A percentile compares a stretch with the other conserved stretches of the same genome.
phyloP scores from a whole-genome alignment of 345 rosid genomes.

The Lumnitzera littorea region DNA sequence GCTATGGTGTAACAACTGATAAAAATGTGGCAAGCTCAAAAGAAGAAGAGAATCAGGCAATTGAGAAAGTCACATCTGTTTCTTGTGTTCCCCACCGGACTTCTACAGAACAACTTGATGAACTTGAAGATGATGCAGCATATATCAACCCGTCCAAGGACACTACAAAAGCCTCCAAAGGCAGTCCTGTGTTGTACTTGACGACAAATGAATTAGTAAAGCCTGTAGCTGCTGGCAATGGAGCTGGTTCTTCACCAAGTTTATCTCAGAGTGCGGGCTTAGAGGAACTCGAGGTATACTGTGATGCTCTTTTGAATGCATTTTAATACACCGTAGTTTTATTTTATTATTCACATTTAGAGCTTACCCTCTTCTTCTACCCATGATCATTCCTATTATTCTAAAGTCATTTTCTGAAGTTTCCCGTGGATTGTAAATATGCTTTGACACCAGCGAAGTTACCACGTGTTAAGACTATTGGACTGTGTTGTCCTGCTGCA shows the following conservation, averaged over 20 bases:
- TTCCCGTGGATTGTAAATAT: too few species aligned
- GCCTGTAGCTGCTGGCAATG: constrained; percentile 18
- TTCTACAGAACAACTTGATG: constrained; percentile 53
- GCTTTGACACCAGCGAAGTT: too few species aligned
- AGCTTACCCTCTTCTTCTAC: neutral
- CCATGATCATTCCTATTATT: neutral
- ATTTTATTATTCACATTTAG: too few species aligned
- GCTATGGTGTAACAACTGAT: constrained; percentile 8
- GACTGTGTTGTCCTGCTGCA: too few species aligned
- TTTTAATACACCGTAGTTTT: neutral
- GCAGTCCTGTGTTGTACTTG: constrained; percentile 17
- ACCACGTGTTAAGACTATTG: too few species aligned
- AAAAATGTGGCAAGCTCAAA: constrained; percentile 29
- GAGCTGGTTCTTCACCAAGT: constrained; percentile 29
- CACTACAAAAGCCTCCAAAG: constrained; percentile 10
- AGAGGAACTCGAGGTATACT: constrained; percentile 90
- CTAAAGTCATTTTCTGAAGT: neutral
- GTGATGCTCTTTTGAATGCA: constrained; percentile 1
- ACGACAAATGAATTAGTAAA: constrained; percentile 17
- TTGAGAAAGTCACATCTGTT: constrained; percentile 51
- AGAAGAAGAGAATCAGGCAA: constrained; percentile 58
- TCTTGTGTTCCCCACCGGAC: constrained; percentile 46
- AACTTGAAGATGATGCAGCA: constrained; percentile 63
- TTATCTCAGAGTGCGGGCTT: constrained; percentile 22
- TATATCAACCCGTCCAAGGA: constrained; percentile 32